Percentiles rank a stretch among this genome's conserved stretches.
These are phyloP conservation scores for Beta macrorhiza DNA, from an alignment of 179 eudicot species.

Conservation along the genomic window DNA sequence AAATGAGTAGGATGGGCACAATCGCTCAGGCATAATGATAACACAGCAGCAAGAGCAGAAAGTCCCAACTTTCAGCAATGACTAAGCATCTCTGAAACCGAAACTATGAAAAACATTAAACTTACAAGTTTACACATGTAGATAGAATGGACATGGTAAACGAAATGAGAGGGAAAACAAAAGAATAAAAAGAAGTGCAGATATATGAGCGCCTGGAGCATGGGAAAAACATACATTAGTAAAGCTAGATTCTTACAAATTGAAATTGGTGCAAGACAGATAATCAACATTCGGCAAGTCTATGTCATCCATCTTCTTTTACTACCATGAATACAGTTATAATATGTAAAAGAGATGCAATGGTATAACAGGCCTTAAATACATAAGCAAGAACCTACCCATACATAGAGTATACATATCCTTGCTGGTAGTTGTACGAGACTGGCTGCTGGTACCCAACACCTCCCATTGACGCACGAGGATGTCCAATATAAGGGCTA, in stretches of 20 bases:
- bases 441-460: constrained; percentile 50
- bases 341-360: background rate
- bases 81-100: background rate
- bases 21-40: background rate
- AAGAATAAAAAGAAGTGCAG: background rate
- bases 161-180: background rate
- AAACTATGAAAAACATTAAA: background rate
- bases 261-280: constrained; percentile 5
- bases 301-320: background rate
- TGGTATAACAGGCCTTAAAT: background rate
- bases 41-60: background rate
- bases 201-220: background rate
- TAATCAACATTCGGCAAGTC: background rate
- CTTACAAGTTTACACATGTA: background rate
- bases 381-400: constrained; percentile 43
- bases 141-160: background rate
- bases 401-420: constrained; percentile 68
- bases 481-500: constrained; percentile 35
- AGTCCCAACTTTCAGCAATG: background rate
- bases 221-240: background rate
- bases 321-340: background rate
- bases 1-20: too few relatives aligned
- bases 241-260: background rate
- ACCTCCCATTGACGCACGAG: constrained; percentile 42
- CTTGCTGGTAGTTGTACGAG: constrained; percentile 69